Conservation (phyloP, 768 basidiomycete genomes). For the Xanthoconium purpureum region DNA sequence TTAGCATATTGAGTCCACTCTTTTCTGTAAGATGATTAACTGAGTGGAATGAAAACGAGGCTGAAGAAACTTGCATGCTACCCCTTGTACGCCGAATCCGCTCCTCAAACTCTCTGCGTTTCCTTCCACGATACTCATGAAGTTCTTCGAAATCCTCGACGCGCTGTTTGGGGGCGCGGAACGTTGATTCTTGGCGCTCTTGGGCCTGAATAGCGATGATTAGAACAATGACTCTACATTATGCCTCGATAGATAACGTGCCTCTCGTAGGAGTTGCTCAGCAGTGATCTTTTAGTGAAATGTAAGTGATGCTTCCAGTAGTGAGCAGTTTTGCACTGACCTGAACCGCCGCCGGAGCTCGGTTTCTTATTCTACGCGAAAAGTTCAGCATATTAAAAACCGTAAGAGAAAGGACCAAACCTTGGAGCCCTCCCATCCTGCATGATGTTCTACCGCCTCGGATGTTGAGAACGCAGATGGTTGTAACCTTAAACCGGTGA, state of each 20-base stretch:
- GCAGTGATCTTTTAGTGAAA: slow-evolving; percentile 77
- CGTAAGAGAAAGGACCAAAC: slow-evolving; percentile 35
- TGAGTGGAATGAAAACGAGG: background rate
- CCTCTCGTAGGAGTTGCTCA: slow-evolving; percentile 95
- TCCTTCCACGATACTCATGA: slow-evolving; percentile 87
- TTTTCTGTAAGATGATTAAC: slow-evolving; percentile 46
- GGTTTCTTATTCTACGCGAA: slow-evolving; percentile 81
- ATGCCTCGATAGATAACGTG: slow-evolving; percentile 28
- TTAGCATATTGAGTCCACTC: slow-evolving; percentile 87
- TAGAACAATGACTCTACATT: background rate
- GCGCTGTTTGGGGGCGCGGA: slow-evolving; percentile 90
- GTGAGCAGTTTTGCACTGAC: slow-evolving; percentile 39
- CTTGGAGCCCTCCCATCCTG: slow-evolving; percentile 80
- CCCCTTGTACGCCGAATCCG: slow-evolving; percentile 75
- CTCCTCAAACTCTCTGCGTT: slow-evolving; percentile 93
- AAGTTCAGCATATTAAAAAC: background rate
- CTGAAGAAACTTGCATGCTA: slow-evolving; percentile 58
- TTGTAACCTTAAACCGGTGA: too few relatives aligned
- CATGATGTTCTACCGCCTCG: slow-evolving; percentile 38
- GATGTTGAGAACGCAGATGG: background rate
- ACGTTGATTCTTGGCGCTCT: slow-evolving; percentile 92
- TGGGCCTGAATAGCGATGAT: slow-evolving; percentile 61
- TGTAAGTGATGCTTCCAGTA: slow-evolving; percentile 9
- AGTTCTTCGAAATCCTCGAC: slow-evolving; percentile 94
- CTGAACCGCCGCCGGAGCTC: slow-evolving; percentile 91